Percentiles rank a stretch among this genome's conserved stretches.
Conservation (phyloP, 192 early-diverging fungal species). For the Thamnidium elegans region DNA sequence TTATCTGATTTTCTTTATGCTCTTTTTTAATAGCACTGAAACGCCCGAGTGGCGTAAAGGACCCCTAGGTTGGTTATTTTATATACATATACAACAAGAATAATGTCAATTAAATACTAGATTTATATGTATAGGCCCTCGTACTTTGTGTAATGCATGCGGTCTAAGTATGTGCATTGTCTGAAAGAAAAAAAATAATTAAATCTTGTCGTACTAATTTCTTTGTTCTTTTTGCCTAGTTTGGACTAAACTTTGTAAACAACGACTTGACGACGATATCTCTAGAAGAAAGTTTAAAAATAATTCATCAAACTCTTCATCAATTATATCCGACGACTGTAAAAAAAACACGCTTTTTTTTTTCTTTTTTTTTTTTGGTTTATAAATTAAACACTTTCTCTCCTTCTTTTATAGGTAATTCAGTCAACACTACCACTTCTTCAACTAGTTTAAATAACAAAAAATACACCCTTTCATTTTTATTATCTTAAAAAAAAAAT, state of each 20-base stretch:
- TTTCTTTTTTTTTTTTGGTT: neutral
- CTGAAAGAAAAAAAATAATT: neutral
- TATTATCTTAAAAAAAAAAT: conserved; percentile 11
- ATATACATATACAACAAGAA: neutral
- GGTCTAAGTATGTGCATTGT: conserved; percentile 14
- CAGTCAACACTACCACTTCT: neutral
- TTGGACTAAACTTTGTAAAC: conserved; percentile 14
- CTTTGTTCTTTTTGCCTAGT: conserved; percentile 14
- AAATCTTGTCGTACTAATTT: neutral
- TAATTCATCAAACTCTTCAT: no score
- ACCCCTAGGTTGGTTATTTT: conserved; percentile 14
- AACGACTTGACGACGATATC: neutral
- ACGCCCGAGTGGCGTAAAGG: conserved; percentile 26
- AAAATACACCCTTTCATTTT: conserved; percentile 7
- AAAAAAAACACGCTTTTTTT: neutral
- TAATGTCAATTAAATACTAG: neutral
- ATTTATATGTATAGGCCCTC: conserved; percentile 4
- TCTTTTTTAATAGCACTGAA: conserved; percentile 12
- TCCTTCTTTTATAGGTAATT: neutral
- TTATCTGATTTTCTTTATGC: neutral
- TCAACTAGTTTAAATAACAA: neutral
- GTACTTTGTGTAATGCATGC: conserved; percentile 26
- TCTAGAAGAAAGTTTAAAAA: no score
- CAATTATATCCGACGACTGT: neutral
- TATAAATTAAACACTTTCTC: neutral